Evolutionary conservation across 2,329 filamentous ascomycete genomes (phyloP).

Genomic region (Apiospora koreana): DNA sequence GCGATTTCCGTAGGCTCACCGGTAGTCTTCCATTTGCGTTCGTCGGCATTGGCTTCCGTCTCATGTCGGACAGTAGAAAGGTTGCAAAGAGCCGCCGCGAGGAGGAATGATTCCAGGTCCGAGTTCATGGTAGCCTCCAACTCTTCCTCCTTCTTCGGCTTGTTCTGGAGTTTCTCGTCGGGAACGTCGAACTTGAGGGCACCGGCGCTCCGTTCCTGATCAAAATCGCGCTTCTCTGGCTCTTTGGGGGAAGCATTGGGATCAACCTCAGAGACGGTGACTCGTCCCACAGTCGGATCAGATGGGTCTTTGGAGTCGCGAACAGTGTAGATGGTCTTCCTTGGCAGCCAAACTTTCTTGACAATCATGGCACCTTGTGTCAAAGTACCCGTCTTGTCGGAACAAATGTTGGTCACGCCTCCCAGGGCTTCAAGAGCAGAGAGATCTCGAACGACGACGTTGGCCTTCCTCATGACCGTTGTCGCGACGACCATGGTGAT

Average conservation of each 20-base stretch:
- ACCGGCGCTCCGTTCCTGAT: conserved; percentile 60
- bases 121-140: conserved; percentile 46
- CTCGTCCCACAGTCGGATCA: conserved; percentile 60
- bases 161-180: conserved; percentile 50
- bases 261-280: conserved; percentile 44
- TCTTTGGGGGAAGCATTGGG: conserved; percentile 35
- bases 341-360: conserved; percentile 65
- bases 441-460: conserved; percentile 66
- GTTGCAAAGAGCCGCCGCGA: conserved; percentile 66
- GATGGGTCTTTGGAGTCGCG: conserved; percentile 60
- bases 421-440: conserved; percentile 69
- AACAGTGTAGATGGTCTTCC: conserved; percentile 59
- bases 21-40: conserved; percentile 63
- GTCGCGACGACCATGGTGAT: conserved; percentile 70
- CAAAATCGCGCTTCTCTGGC: conserved; percentile 53
- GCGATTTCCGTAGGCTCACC: conserved; percentile 77
- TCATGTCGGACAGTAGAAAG: conserved; percentile 60
- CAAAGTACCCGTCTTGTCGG: conserved; percentile 72
- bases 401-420: conserved; percentile 72
- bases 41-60: conserved; percentile 51
- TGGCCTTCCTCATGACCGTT: conserved; percentile 64
- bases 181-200: conserved; percentile 65
- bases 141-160: conserved; percentile 35
- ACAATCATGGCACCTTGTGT: conserved; percentile 72
- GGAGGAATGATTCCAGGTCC: conserved; percentile 51